These are phyloP conservation scores for Rhizopogon salebrosus DNA, from an alignment of 768 basidiomycete genomes.

Conservation along the genomic window DNA sequence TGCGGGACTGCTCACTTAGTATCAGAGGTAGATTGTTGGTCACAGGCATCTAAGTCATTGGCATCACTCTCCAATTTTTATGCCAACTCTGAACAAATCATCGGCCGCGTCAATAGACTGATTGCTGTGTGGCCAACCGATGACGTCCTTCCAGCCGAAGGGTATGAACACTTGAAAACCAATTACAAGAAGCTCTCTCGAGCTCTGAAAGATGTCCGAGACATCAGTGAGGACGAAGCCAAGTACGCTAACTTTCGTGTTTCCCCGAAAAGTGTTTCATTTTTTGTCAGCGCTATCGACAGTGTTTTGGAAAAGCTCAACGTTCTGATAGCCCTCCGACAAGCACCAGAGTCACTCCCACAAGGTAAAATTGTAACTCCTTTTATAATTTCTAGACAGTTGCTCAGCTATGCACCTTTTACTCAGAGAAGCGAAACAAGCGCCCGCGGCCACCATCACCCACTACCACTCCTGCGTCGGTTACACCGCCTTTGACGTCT, in stretches of 20 bases:
- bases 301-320: slow-evolving; percentile 64
- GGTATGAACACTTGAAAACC: slow-evolving; percentile 56
- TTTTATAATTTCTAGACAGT: not conserved
- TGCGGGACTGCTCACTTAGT: slow-evolving; percentile 3
- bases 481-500: slow-evolving; percentile 21
- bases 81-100: slow-evolving; percentile 47
- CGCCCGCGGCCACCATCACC: slow-evolving; percentile 72
- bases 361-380: slow-evolving; percentile 41
- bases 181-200: slow-evolving; percentile 57
- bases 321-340: slow-evolving; percentile 68
- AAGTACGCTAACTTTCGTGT: slow-evolving; percentile 39
- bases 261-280: slow-evolving; percentile 5
- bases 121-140: slow-evolving; percentile 70
- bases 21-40: slow-evolving; percentile 75
- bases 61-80: slow-evolving; percentile 50
- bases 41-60: slow-evolving; percentile 58
- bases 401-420: slow-evolving; percentile 3
- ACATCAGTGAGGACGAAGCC: slow-evolving; percentile 53
- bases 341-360: slow-evolving; percentile 55
- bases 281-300: slow-evolving; percentile 54
- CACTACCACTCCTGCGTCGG: slow-evolving; percentile 45
- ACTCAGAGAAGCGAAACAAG: slow-evolving; percentile 69
- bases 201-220: slow-evolving; percentile 60
- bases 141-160: slow-evolving; percentile 63
- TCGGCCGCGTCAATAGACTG: slow-evolving; percentile 69